Evolutionary conservation across 495 filamentous ascomycete genomes (phyloP), one percentile per base, ranked within the genome.

Genomic region (Venustampulla echinocandica): DNA sequence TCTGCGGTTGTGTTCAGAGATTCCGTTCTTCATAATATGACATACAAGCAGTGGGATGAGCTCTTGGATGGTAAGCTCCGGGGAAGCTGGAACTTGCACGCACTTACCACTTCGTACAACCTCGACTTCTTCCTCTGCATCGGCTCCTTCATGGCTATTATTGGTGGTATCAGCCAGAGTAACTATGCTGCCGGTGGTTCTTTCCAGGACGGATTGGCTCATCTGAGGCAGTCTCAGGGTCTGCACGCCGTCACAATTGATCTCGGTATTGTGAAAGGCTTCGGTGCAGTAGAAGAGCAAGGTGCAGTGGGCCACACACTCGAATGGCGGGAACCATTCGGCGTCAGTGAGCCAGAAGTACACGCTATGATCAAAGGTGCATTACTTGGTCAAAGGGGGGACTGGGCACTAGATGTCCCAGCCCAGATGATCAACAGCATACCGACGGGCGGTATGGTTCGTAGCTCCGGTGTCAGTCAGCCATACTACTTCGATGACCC

Each of bases 191-290:
- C 27, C 27, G 27, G 27, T 7, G n/a, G n/a, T n/a, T 30, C 71
- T 43, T 82, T 75, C 61, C 65, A 78, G 9, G 75, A 76, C 49
- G 64, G 64, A 0, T 56, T 76, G n/a, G 67, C 70, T 0, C 67
- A 68, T 42, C 60, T 69, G 59, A 63, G 71, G 1, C 67, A 65
- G 10, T 53, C 62, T 1, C 63, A 54, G 24, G 72, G 69, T 6
- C 58, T 70, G 5, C 64, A 69, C 10, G 67, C 69, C 10, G 65
- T 69, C 0, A 70, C 69, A n/a, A 60, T 81, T 18, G 69, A 77
- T 36, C 61, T 82, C 59, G 43, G 77, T 0, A 59, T 59, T 6
- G 61, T 71, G 3, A 52, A 46, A 0, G 67, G 62, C 9, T 54
- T 50, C 2, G 68, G 68, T 18, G 10, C 14, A 10, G 11, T 44